These are phyloP conservation scores for Ceratocystis huliohia DNA, from an alignment of 2,329 filamentous ascomycete species.

Conservation along the genomic window DNA sequence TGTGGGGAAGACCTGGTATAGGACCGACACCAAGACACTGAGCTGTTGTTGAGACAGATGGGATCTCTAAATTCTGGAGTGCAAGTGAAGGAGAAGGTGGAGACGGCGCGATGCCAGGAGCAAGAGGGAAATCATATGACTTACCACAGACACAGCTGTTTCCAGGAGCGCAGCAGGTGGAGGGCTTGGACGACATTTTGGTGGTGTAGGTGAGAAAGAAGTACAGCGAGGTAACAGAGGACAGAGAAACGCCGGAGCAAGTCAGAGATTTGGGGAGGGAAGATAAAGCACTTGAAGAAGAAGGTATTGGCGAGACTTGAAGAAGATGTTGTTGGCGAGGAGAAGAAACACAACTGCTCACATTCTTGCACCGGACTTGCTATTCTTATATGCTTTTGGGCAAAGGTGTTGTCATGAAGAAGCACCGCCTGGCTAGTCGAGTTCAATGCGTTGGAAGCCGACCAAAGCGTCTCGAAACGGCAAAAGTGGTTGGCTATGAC, in stretches of 20 bases:
- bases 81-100: not conserved
- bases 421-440: not conserved
- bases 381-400: conserved; percentile 17
- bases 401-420: conserved; percentile 7
- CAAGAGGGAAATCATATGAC: conserved; percentile 25
- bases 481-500: conserved; percentile 13
- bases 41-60: not conserved
- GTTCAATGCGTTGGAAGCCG: conserved; percentile 10
- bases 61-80: not conserved
- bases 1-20: conserved; percentile 6
- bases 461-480: conserved; percentile 15
- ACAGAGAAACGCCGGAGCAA: too few species aligned
- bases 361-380: not conserved
- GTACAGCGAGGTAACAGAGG: not conserved
- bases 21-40: not conserved
- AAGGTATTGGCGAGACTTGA: not conserved
- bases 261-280: not conserved
- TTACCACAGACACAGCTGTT: conserved; percentile 45
- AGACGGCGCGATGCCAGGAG: not conserved
- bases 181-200: conserved; percentile 22
- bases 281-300: not conserved
- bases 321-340: not conserved
- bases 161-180: conserved; percentile 46
- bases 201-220: not conserved
- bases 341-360: conserved; percentile 4